These are phyloP conservation scores for Talaromyces pinophilus DNA, from an alignment of 2,329 filamentous ascomycete genomes.

Conservation along the genomic window DNA sequence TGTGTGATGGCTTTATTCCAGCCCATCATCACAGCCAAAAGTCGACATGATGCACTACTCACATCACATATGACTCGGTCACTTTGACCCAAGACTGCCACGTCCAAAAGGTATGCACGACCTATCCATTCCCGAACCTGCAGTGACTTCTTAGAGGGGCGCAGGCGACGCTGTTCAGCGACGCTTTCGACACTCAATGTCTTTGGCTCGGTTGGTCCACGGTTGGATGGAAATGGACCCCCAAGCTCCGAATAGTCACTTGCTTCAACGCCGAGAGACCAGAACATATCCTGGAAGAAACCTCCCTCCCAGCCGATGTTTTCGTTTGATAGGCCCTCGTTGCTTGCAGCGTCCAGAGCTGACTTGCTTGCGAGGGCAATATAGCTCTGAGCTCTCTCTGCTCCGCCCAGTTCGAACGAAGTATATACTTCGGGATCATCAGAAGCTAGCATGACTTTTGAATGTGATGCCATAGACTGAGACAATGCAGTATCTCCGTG, in stretches of 20 bases:
- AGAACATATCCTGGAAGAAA: conserved; percentile 80
- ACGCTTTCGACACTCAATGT: conserved; percentile 18
- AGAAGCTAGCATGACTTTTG: conserved; percentile 65
- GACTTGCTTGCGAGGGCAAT: conserved; percentile 78
- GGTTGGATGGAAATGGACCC: conserved; percentile 30
- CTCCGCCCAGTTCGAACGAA: conserved; percentile 59
- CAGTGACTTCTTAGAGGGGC: conserved; percentile 52
- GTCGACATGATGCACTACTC: conserved; percentile 62
- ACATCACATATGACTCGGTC: conserved; percentile 77
- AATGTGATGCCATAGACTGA: conserved; percentile 45
- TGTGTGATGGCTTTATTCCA: conserved; percentile 67
- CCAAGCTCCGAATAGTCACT: conserved; percentile 31
- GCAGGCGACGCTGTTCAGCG: conserved; percentile 25
- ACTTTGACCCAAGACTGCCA: conserved; percentile 69
- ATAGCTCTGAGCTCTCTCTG: conserved; percentile 68
- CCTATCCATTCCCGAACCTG: conserved; percentile 72
- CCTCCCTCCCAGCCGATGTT: conserved; percentile 85
- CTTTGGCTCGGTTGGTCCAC: conserved; percentile 21
- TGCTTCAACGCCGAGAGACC: conserved; percentile 62
- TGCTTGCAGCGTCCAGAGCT: conserved; percentile 42
- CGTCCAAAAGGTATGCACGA: conserved; percentile 78
- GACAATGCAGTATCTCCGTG: conserved; percentile 21
- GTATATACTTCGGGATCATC: conserved; percentile 78
- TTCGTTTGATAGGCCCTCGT: conserved; percentile 58
- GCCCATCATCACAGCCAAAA: conserved; percentile 83